These are phyloP conservation scores for Viola odorata DNA, from an alignment of 345 rosid species.

Conservation along the genomic window DNA sequence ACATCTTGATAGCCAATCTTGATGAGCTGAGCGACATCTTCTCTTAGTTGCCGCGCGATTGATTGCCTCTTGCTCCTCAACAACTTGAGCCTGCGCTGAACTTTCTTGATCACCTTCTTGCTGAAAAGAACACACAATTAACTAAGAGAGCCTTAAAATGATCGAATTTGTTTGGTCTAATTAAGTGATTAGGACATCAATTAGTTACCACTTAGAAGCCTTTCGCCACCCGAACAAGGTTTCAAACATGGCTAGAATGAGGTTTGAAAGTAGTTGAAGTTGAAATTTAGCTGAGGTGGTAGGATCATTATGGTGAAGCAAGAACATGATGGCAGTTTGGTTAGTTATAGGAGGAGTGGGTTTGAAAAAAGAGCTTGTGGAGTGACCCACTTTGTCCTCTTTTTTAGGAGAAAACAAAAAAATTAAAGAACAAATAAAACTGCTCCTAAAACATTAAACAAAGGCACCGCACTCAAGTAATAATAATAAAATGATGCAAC, in stretches of 20 bases:
- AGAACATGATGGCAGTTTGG: neutral
- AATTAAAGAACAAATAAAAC: too few species aligned
- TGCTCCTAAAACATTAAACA: too few species aligned
- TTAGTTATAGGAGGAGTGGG: slow-evolving; percentile 41
- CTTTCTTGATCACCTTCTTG: slow-evolving; percentile 49
- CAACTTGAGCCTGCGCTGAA: slow-evolving; percentile 56
- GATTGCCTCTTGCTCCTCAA: slow-evolving; percentile 60
- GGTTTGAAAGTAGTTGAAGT: neutral
- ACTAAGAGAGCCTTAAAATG: neutral
- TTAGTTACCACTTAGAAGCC: slow-evolving; percentile 67
- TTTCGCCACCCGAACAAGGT: slow-evolving; percentile 65
- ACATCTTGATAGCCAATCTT: slow-evolving; percentile 40
- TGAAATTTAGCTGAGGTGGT: neutral
- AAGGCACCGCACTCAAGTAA: too few species aligned
- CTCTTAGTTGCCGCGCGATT: slow-evolving; percentile 55
- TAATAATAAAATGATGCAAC: too few species aligned
- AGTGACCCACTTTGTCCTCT: neutral
- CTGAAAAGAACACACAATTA: slow-evolving; percentile 33
- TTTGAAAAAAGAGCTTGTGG: slow-evolving; percentile 13
- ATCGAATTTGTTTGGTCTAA: too few species aligned
- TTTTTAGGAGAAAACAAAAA: too few species aligned
- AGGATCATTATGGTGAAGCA: neutral
- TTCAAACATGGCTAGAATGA: slow-evolving; percentile 48
- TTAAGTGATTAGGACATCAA: too few species aligned
- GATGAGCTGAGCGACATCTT: slow-evolving; percentile 61